Evolutionary conservation across 2,329 filamentous ascomycete genomes (phyloP).

Genomic region (Arthrobotrys conoides): DNA sequence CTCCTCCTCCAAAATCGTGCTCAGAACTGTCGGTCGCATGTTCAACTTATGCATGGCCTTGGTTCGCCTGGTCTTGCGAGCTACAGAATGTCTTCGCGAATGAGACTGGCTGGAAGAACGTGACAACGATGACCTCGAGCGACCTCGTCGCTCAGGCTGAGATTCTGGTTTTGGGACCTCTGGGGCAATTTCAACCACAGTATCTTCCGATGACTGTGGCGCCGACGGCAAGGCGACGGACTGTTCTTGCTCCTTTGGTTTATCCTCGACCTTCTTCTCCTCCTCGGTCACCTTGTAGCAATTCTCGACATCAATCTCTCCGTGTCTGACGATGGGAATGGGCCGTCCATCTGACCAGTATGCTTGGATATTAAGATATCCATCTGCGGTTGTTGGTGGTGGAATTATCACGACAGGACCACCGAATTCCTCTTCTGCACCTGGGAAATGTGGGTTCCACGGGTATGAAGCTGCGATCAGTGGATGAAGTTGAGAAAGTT

Average conservation of each 20-base stretch:
- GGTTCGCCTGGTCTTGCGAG: neutral
- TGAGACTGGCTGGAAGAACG: neutral
- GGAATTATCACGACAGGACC: neutral
- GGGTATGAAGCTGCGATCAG: neutral
- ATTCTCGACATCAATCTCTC: neutral
- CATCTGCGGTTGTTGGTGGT: slow-evolving; percentile 6
- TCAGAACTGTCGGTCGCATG: neutral
- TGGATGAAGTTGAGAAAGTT: neutral
- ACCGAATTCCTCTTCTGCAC: neutral
- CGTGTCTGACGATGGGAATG: neutral
- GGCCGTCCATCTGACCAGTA: neutral
- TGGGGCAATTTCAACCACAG: neutral
- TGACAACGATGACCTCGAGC: neutral
- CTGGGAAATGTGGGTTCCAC: neutral
- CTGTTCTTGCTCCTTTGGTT: neutral
- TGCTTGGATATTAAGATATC: neutral
- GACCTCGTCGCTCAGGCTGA: neutral
- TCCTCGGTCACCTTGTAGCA: neutral
- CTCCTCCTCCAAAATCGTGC: neutral
- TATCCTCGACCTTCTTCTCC: neutral
- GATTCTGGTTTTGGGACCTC: neutral
- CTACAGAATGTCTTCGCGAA: neutral
- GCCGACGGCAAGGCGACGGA: neutral
- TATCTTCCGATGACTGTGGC: neutral
- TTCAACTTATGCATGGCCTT: neutral